Conservation (phyloP, 1,139 yeast genomes). For the Debaryomycetaceae sp. region DNA sequence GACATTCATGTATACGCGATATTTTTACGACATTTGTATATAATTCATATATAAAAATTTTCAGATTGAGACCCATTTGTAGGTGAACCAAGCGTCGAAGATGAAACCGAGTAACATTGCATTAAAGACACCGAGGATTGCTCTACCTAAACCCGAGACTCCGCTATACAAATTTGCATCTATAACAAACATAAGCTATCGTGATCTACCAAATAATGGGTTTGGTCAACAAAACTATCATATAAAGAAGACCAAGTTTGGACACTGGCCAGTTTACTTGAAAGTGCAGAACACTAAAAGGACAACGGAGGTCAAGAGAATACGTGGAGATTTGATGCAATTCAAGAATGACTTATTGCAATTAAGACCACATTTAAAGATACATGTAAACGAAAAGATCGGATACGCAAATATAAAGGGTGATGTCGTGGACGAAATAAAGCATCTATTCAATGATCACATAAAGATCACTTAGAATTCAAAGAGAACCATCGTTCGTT, state of each 20-base stretch:
- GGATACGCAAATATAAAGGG: slow-evolving; percentile 57
- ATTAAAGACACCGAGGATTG: slow-evolving; percentile 21
- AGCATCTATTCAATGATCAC: slow-evolving; percentile 26
- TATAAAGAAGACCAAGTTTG: slow-evolving; percentile 52
- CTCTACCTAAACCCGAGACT: slow-evolving; percentile 13
- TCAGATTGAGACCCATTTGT: not conserved
- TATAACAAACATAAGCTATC: slow-evolving; percentile 21
- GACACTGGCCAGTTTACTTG: slow-evolving; percentile 68
- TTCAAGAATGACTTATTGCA: slow-evolving; percentile 57
- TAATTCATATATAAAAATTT: not conserved
- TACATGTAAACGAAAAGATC: slow-evolving; percentile 38
- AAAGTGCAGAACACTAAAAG: slow-evolving; percentile 52
- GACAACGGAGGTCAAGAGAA: slow-evolving; percentile 61
- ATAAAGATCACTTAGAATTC: slow-evolving; percentile 5
- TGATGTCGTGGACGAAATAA: slow-evolving; percentile 45
- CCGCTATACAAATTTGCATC: slow-evolving; percentile 26
- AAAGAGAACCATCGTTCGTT: not conserved
- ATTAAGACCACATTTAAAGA: slow-evolving; percentile 42
- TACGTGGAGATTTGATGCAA: slow-evolving; percentile 57
- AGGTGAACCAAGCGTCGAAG: not conserved
- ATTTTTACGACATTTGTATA: not conserved
- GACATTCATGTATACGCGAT: not conserved
- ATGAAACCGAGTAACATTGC: slow-evolving; percentile 27
- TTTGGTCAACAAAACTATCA: slow-evolving; percentile 47
- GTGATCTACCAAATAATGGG: slow-evolving; percentile 34